Evolutionary conservation across 768 basidiomycete species (phyloP).

Genomic region (Leccinum olivaceopallidum): DNA sequence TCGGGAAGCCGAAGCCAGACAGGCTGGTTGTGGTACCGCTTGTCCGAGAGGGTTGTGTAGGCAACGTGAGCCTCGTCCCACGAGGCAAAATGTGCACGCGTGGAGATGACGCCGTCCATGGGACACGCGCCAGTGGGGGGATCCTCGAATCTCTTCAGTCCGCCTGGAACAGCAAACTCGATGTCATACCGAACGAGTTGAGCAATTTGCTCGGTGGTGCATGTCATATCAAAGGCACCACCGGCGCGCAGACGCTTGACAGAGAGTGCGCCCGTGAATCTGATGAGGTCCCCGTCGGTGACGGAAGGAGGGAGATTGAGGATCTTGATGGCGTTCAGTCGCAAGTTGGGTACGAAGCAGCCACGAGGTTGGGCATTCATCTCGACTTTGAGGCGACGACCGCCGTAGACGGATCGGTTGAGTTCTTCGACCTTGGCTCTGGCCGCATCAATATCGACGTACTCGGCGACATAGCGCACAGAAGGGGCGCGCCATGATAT

Average conservation of each 20-base stretch:
- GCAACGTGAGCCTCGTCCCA: slow-evolving; percentile 50
- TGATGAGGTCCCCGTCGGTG: slow-evolving; percentile 25
- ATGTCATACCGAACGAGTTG: slow-evolving; percentile 29
- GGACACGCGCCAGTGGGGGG: slow-evolving; percentile 15
- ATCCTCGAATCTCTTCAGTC: slow-evolving; percentile 30
- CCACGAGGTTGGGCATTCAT: slow-evolving; percentile 44
- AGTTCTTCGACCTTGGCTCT: slow-evolving; percentile 37
- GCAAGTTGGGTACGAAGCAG: slow-evolving; percentile 25
- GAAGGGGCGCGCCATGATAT: slow-evolving; percentile 55
- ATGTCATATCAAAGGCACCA: slow-evolving; percentile 21
- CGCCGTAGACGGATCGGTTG: slow-evolving; percentile 36
- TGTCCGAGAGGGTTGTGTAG: slow-evolving; percentile 36
- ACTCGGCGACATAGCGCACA: slow-evolving; percentile 46
- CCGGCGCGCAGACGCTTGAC: slow-evolving; percentile 29
- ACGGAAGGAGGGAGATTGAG: slow-evolving; percentile 38
- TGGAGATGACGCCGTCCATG: slow-evolving; percentile 34
- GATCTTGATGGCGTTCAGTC: slow-evolving; percentile 42
- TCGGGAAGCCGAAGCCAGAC: slow-evolving; percentile 46
- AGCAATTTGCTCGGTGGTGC: slow-evolving; percentile 22
- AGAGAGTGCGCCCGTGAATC: slow-evolving; percentile 31
- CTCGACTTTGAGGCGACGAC: slow-evolving; percentile 47
- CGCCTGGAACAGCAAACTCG: slow-evolving; percentile 15
- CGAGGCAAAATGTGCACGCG: slow-evolving; percentile 47
- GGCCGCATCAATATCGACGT: slow-evolving; percentile 25
- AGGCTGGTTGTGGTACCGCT: slow-evolving; percentile 33